Percentiles rank a stretch among this genome's conserved stretches.
Evolutionary conservation across 352 stramenopile genomes (phyloP).

Genomic region (Peronospora destructor): DNA sequence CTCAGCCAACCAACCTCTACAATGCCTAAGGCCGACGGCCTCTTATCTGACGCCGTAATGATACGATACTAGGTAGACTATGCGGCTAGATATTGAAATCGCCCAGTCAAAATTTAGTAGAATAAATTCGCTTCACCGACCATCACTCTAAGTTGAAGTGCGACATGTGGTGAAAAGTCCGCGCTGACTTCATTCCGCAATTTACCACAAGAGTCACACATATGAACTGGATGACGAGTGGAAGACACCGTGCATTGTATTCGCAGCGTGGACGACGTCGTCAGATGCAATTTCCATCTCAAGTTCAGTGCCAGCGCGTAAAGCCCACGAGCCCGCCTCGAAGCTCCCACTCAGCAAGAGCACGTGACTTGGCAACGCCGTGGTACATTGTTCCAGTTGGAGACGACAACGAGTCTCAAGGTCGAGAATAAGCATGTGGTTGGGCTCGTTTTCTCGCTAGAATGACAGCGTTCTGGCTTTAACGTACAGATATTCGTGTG

Average conservation of each 20-base stretch:
- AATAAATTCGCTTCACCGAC: too few species aligned
- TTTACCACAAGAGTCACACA: conserved; percentile 12
- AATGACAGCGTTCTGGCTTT: conserved; percentile 5
- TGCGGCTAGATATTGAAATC: too few species aligned
- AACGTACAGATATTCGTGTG: conserved; percentile 41
- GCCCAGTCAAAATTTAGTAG: too few species aligned
- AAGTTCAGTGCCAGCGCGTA: conserved; percentile 33
- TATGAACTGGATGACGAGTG: conserved; percentile 75
- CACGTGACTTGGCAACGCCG: conserved; percentile 20
- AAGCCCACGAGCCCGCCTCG: conserved; percentile 9
- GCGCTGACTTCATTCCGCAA: conserved; percentile 18
- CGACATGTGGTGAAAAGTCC: neutral
- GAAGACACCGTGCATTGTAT: conserved; percentile 45
- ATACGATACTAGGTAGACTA: too few species aligned
- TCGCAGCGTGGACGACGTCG: conserved; percentile 36
- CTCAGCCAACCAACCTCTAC: too few species aligned
- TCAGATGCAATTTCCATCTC: conserved; percentile 49
- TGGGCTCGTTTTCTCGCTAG: neutral
- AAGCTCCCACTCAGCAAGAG: conserved; percentile 12
- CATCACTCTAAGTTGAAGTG: conserved; percentile 31
- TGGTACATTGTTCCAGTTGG: conserved; percentile 52
- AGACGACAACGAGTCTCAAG: conserved; percentile 46
- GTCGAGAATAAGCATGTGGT: conserved; percentile 7
- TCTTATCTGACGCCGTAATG: too few species aligned
- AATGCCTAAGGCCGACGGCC: too few species aligned